phyloP scores from a whole-genome alignment of 2,329 filamentous ascomycete genomes.

The Penicillium sp. region DNA sequence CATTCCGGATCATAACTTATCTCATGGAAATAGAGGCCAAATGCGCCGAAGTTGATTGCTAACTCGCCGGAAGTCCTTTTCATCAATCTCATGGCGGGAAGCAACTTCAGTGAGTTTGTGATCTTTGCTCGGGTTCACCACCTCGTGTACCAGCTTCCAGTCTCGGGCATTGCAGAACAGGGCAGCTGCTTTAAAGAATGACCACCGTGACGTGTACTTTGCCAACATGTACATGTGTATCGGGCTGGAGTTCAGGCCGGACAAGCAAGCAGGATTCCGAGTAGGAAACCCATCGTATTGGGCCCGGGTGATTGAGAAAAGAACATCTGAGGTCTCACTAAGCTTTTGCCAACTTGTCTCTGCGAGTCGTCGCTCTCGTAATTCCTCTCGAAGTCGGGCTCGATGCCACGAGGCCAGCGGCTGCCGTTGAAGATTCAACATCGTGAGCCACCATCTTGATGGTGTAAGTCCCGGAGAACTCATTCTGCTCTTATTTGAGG shows the following conservation, averaged over 20 bases:
- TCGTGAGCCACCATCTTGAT: slow-evolving; percentile 3
- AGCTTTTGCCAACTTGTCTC: slow-evolving; percentile 25
- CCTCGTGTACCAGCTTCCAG: slow-evolving; percentile 31
- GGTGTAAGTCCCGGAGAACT: neutral
- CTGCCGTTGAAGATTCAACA: slow-evolving; percentile 29
- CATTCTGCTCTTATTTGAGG: neutral
- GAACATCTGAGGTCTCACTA: slow-evolving; percentile 42
- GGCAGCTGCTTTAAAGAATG: slow-evolving; percentile 35
- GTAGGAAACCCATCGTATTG: slow-evolving; percentile 33
- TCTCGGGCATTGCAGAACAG: slow-evolving; percentile 23
- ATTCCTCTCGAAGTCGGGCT: slow-evolving; percentile 35
- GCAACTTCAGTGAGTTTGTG: slow-evolving; percentile 31
- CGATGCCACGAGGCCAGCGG: slow-evolving; percentile 33
- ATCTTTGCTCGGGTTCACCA: slow-evolving; percentile 39
- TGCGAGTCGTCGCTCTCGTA: slow-evolving; percentile 30
- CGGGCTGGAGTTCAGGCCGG: slow-evolving; percentile 13
- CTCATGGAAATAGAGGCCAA: slow-evolving; percentile 32
- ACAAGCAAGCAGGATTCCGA: slow-evolving; percentile 22
- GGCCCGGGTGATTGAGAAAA: slow-evolving; percentile 37
- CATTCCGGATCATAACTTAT: neutral
- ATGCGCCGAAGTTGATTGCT: slow-evolving; percentile 23
- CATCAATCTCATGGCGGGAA: slow-evolving; percentile 33
- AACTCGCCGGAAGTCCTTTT: slow-evolving; percentile 24
- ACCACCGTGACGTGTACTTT: slow-evolving; percentile 40
- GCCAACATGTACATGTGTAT: slow-evolving; percentile 38